Evolutionary conservation across 2,329 filamentous ascomycete species (phyloP), one percentile per base, ranked within the genome.

Genomic region (Tolypocladium pustulatum): DNA sequence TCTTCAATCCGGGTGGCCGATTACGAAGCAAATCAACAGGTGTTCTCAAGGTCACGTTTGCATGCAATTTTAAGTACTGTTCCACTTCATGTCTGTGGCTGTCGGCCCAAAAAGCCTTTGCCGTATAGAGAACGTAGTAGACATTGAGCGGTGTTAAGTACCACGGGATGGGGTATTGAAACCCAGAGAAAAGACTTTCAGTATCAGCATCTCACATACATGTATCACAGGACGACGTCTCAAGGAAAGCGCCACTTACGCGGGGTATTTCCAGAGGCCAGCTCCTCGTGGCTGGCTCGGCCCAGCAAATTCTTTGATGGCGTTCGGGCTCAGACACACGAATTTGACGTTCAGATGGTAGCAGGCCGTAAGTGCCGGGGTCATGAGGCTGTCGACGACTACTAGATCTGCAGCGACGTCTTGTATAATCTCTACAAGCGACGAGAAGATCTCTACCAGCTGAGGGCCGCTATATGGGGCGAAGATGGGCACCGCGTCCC

Each of bases 121-220:
- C 54, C 10, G 70, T 57, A 15, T 67, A 65, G 1, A 77, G 55
- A 9, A 71, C 63, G 56, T 75, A 69, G 57, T 69, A 71, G 1
- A 76, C 67, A 57, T 81, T 81, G 17, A 73, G 59, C 0, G 73
- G 73, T 15, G 78, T 68, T 1, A 73, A 64, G 52, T 70, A 67
- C 70, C 68, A 75, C 1, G 78, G 78, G 0, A 81, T 67, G 4
- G 78, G 79, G 58, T 74, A 81, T 0, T 72, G 63, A 36, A 74
- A 76, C 5, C 71, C 76, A 0, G 78, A 78, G 17, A 73, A 74
- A 0, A 75, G 70, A 15, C 77, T 78, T 22, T 13, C 17, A 25
- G 9, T 20, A 20, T 27, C 6, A 25, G 41, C 38, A 41, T n/a
- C 38, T n/a, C 13, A 4, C 37, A 10, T 15, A 37, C 36, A 12